Base-by-base conservation (phyloP, 1,139 yeast species). In the Zygosaccharomyces sapae region DNA sequence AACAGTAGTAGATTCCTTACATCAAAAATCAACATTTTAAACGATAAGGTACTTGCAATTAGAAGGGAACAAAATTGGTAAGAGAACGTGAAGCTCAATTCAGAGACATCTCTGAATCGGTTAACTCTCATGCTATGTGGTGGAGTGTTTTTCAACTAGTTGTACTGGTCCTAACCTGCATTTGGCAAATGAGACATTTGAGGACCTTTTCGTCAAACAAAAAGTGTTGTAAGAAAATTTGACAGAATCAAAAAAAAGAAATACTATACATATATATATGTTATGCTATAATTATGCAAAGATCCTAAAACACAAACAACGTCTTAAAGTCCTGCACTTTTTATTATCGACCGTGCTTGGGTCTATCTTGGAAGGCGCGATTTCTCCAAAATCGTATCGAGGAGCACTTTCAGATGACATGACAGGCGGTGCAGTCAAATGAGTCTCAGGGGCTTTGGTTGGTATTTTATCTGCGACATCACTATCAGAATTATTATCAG, bases 21-120 rank as follows among this genome's bases (percentile, higher is more conserved):
- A 80, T 27, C 77, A 74, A 49, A 75, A 79, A 76, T 83, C 22
- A 72, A 74, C 48, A 68, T 68, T 22, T 67, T 83, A 54, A 79
- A 74, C 57, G 72, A 75, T 45, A 81, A 81, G 59, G 71, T 83
- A 50, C 66, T 68, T 22, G 79, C 75, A 50, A 76, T 85, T 49
- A 76, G 74, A 61, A 71, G 83, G 46, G 92, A 85, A 59, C 92
- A 83, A 65, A 67, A 29, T 70, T 81, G 51, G 80, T 84, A 63
- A 73, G 90, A 55, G 86, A 80, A 52, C 79, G 88, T 57, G 94
- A 85, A 63, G 81, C 80, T 8, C 63, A 63, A 38, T 85, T 84
- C 66, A 71, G 94, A 61, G 84, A 85, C 59, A 75, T 76, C 53
- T 76, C 83, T 44, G 94, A 85, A 65, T 54, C 72, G 18, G 83